Base-by-base conservation (phyloP, 192 early-diverging fungal genomes). In the Allomyces arbusculus region DNA sequence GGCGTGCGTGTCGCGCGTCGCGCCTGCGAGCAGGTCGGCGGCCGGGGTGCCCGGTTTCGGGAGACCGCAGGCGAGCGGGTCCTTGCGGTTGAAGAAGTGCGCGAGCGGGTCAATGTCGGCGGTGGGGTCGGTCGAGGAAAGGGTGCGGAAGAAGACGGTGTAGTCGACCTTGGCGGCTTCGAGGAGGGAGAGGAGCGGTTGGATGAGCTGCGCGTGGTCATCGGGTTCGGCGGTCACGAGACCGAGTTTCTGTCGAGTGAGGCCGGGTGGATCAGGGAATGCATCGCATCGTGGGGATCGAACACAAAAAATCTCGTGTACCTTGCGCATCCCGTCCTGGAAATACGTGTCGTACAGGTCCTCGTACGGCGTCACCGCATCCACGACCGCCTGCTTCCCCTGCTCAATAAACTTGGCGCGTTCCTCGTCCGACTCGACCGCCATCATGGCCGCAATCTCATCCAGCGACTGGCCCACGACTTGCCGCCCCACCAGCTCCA, bases 141-240 rank as follows among this genome's bases (percentile, higher is more conserved):
- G 68, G 0, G 78, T 65, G 16, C 92, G 77, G 77, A 89, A 87
- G 70, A 91, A 87, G 65, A 77, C 68, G 1, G 86, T 82, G 66
- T 89, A 91, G 69, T 95, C 91, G 0, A 85, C 77, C 24, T 73
- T 65, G 11, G 82, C 77, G 24, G 81, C 77, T 5, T 78, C 75
- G 68, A 90, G 70, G 71, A 88, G 79, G 8, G 82, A 75, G 50
- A 92, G 69, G 11, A 86, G 75, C 24, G 91, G 91, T 44, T 86
- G 74, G 4, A 89, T 71, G 0, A 85, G 68, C 10, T 61, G 65
- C 0, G 78, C 76, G 55, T 86, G 63, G 55, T 90, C 88, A 1
- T 68, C 72, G 23, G 63, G 64, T n/a, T 69, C 65, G 0, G 64
- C 67, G 4, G 23, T 66, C 9, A 8, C 20, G 14, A 78, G 63